Percentiles rank a stretch among this genome's conserved stretches.
Conservation (phyloP, 2,329 filamentous ascomycete genomes). For the Aspergillus transmontanensis region DNA sequence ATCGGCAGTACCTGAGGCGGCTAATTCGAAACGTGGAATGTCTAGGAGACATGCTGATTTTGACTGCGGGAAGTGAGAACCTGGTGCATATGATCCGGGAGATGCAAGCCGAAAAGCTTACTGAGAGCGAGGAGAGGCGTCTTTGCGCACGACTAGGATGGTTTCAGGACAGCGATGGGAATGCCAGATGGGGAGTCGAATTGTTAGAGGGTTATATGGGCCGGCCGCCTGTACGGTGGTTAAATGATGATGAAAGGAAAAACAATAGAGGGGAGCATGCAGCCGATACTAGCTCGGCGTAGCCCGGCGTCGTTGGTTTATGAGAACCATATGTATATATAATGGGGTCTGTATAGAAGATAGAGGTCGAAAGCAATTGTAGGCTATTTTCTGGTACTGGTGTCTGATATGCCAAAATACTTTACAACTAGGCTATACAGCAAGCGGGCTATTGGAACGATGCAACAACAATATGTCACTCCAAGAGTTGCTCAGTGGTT, state of each 20-base stretch:
- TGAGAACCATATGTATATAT: too few relatives aligned
- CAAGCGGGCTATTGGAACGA: too few relatives aligned
- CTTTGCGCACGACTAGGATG: neutral
- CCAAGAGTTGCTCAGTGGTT: too few relatives aligned
- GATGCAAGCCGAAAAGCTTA: neutral
- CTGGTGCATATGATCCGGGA: neutral
- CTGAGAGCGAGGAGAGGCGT: neutral
- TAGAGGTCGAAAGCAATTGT: too few relatives aligned
- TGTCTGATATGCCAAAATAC: too few relatives aligned
- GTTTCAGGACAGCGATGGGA: neutral
- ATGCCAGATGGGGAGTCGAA: neutral
- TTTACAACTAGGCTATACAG: too few relatives aligned
- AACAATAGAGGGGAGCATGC: neutral
- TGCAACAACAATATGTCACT: too few relatives aligned
- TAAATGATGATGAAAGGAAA: neutral
- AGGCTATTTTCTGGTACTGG: too few relatives aligned
- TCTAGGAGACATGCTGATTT: neutral
- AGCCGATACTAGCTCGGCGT: neutral
- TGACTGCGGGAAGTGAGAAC: neutral
- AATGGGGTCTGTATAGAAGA: neutral
- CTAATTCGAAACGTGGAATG: conserved; percentile 1
- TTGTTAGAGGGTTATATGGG: neutral
- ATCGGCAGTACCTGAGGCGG: neutral
- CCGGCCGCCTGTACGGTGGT: neutral
- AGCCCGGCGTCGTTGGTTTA: neutral